Conservation (phyloP, 2,329 filamentous ascomycete species). For the Trichoderma sp. region DNA sequence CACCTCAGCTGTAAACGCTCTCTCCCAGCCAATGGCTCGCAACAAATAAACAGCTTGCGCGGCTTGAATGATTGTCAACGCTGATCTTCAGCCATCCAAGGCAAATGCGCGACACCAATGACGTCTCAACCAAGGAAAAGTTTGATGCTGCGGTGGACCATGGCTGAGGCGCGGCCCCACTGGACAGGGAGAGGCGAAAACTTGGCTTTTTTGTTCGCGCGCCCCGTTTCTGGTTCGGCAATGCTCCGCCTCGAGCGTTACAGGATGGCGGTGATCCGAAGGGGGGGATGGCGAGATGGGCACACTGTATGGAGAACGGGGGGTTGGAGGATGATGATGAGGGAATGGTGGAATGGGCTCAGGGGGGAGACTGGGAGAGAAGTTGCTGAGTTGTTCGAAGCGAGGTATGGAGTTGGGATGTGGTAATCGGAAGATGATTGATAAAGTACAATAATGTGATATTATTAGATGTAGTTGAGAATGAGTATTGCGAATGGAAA, state of each 20-base stretch:
- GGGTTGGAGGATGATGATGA: background rate
- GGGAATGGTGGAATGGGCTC: background rate
- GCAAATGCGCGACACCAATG: constrained; percentile 12
- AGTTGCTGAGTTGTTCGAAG: background rate
- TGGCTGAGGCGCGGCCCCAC: constrained; percentile 4
- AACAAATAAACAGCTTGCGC: background rate
- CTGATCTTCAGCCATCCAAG: background rate
- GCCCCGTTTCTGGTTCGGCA: constrained; percentile 5
- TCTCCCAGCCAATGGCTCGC: background rate
- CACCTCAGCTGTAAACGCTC: background rate
- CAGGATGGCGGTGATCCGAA: constrained; percentile 6
- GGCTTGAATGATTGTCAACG: background rate
- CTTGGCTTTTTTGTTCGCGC: constrained; percentile 16
- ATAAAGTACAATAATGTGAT: background rate
- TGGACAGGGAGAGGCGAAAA: constrained; percentile 4
- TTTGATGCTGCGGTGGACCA: constrained; percentile 6
- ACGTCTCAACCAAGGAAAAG: background rate
- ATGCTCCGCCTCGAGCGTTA: constrained; percentile 8
- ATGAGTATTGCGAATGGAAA: background rate
- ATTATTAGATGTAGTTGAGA: background rate
- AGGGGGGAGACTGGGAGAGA: background rate
- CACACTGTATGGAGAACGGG: constrained; percentile 12
- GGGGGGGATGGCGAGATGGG: background rate
- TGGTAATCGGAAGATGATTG: background rate
- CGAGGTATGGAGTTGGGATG: background rate